phyloP scores from a whole-genome alignment of 2,329 filamentous ascomycete species.

The Eurotiales sp. region DNA sequence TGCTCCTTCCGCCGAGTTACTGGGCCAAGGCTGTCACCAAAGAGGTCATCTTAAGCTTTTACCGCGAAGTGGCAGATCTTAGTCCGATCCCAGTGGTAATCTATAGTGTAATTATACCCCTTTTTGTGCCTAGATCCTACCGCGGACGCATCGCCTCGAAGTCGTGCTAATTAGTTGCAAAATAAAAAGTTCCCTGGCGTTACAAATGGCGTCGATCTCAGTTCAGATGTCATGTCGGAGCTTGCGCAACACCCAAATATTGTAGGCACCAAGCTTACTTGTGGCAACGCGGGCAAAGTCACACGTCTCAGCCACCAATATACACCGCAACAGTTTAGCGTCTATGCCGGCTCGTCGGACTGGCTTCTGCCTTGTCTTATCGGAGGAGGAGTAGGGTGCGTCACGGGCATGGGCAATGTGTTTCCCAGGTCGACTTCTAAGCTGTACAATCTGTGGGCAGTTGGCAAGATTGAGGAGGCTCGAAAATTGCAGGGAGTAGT shows the following conservation, averaged over 20 bases:
- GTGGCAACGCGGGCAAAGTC: slow-evolving; percentile 45
- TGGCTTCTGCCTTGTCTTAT: slow-evolving; percentile 73
- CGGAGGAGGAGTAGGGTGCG: slow-evolving; percentile 72
- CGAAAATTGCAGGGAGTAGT: slow-evolving; percentile 54
- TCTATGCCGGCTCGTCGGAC: slow-evolving; percentile 77
- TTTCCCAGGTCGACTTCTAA: slow-evolving; percentile 72
- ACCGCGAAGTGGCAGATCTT: slow-evolving; percentile 36
- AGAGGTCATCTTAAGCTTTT: slow-evolving; percentile 10
- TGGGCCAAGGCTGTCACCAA: slow-evolving; percentile 51
- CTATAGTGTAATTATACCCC: slow-evolving; percentile 46
- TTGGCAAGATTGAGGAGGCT: slow-evolving; percentile 68
- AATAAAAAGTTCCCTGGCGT: slow-evolving; percentile 51
- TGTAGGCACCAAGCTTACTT: slow-evolving; percentile 54
- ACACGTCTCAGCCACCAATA: slow-evolving; percentile 29
- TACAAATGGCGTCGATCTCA: slow-evolving; percentile 60
- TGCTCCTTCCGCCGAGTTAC: slow-evolving; percentile 57
- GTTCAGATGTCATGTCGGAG: slow-evolving; percentile 53
- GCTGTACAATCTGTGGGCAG: slow-evolving; percentile 67
- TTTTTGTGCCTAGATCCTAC: background rate
- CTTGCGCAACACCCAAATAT: slow-evolving; percentile 54
- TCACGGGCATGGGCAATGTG: slow-evolving; percentile 76
- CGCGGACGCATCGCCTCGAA: background rate
- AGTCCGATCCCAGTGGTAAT: slow-evolving; percentile 53
- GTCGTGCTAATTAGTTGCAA: background rate
- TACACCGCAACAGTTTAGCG: slow-evolving; percentile 58